These are phyloP conservation scores for Arabidopsis lyrata DNA, from an alignment of 441 rosid genomes.

Conservation along the genomic window DNA sequence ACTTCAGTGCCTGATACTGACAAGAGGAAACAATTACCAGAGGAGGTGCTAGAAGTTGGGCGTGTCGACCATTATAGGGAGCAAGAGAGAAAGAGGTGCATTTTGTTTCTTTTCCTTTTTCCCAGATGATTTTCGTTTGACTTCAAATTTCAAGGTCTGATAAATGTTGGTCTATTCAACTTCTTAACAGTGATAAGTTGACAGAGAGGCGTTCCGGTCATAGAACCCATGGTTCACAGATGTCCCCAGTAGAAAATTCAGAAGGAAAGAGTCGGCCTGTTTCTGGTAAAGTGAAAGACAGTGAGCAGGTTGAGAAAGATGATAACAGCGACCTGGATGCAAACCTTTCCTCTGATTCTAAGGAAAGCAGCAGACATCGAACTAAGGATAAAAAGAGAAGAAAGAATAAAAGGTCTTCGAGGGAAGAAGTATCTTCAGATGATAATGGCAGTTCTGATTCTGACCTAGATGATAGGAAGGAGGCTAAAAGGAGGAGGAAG, in stretches of 20 bases:
- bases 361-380: conserved; percentile 56
- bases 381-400: conserved; percentile 60
- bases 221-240: conserved; percentile 51
- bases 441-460: conserved; percentile 64
- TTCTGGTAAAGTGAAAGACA: conserved; percentile 47
- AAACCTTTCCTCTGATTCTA: conserved; percentile 55
- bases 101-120: conserved; percentile 26
- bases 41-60: conserved; percentile 46
- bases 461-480: conserved; percentile 80
- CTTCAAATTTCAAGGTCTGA: conserved; percentile 12
- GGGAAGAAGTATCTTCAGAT: conserved; percentile 67
- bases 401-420: conserved; percentile 68
- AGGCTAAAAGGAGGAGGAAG: conserved; percentile 83
- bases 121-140: conserved; percentile 10
- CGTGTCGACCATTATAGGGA: conserved; percentile 37
- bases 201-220: conserved; percentile 45
- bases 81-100: conserved; percentile 61
- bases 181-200: conserved; percentile 62
- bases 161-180: conserved; percentile 15
- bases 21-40: conserved; percentile 51
- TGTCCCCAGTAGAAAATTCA: conserved; percentile 51
- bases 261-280: conserved; percentile 50
- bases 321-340: conserved; percentile 51
- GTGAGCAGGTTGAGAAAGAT: conserved; percentile 51
- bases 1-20: conserved; percentile 41